A percentile compares a stretch with the other conserved stretches of the same genome.
These are phyloP conservation scores for Suhomyces faveliae DNA, from an alignment of 805 yeast genomes.

Conservation along the genomic window DNA sequence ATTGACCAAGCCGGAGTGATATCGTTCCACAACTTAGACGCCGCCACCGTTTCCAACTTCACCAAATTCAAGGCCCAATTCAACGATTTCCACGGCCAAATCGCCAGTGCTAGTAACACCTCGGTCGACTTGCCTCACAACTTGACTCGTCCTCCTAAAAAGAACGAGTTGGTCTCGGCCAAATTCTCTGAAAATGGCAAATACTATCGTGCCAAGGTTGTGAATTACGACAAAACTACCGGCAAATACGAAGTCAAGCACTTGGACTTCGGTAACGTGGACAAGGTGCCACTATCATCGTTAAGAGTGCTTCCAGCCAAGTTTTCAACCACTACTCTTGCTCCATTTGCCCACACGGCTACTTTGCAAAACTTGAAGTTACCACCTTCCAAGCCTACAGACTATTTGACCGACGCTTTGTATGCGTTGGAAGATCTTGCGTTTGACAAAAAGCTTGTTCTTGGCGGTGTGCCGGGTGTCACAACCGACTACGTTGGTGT, in stretches of 20 bases:
- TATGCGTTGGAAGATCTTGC: constrained; percentile 53
- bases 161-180: constrained; percentile 58
- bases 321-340: constrained; percentile 37
- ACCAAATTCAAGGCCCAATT: constrained; percentile 46
- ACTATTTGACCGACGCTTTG: constrained; percentile 54
- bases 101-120: constrained; percentile 34
- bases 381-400: constrained; percentile 57
- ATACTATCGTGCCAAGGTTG: constrained; percentile 57
- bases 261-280: constrained; percentile 60
- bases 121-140: constrained; percentile 40
- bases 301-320: constrained; percentile 54
- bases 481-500: constrained; percentile 50
- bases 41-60: constrained; percentile 36
- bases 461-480: constrained; percentile 45
- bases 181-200: constrained; percentile 51
- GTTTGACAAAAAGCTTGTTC: constrained; percentile 53
- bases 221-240: constrained; percentile 43
- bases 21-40: constrained; percentile 45
- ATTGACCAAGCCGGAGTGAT: constrained; percentile 43
- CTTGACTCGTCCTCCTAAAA: constrained; percentile 45
- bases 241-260: constrained; percentile 51
- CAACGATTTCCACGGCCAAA: constrained; percentile 43
- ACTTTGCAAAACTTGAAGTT: constrained; percentile 51
- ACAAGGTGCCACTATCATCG: constrained; percentile 41
- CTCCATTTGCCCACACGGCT: constrained; percentile 58